Percentiles rank a stretch among this genome's conserved stretches.
phyloP scores from a whole-genome alignment of 345 rosid genomes.

The Salix arbutifolia region DNA sequence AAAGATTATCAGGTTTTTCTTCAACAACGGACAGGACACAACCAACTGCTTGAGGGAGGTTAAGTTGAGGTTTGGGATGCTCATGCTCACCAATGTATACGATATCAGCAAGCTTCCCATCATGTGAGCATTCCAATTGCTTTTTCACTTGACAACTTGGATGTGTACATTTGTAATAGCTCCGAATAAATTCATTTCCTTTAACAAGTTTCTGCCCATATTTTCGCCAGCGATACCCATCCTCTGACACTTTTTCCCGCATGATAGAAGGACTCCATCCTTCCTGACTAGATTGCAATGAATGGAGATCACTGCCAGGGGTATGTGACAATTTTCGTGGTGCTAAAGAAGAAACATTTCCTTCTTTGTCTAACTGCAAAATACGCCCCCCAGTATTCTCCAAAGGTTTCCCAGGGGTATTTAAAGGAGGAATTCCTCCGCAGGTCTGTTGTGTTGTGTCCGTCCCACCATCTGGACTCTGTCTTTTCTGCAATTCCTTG shows the following conservation, averaged over 20 bases:
- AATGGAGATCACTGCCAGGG: constrained; percentile 28
- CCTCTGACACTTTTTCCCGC: constrained; percentile 74
- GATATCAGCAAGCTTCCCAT: constrained; percentile 61
- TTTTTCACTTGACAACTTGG: constrained; percentile 78
- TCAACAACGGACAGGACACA: constrained; percentile 45
- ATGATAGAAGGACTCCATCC: constrained; percentile 44
- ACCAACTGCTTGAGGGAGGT: constrained; percentile 38
- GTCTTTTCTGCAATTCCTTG: constrained; percentile 31
- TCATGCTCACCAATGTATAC: constrained; percentile 71
- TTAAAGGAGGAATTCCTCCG: constrained; percentile 17
- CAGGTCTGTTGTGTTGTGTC: neutral
- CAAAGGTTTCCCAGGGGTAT: constrained; percentile 24
- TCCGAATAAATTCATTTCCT: constrained; percentile 84
- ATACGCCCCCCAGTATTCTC: constrained; percentile 19
- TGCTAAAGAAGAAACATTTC: constrained; percentile 26
- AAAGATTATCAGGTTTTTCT: constrained; percentile 40
- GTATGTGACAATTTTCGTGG: constrained; percentile 29
- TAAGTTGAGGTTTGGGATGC: constrained; percentile 59
- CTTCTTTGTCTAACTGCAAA: constrained; percentile 33
- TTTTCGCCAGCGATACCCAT: constrained; percentile 90
- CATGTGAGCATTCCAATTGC: constrained; percentile 70
- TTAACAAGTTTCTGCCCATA: constrained; percentile 92
- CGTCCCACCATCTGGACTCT: constrained; percentile 21
- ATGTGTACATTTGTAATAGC: constrained; percentile 85
- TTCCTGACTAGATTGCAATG: constrained; percentile 44